Conservation (phyloP, 2,329 filamentous ascomycete genomes). For the Dactylellina leptospora region DNA sequence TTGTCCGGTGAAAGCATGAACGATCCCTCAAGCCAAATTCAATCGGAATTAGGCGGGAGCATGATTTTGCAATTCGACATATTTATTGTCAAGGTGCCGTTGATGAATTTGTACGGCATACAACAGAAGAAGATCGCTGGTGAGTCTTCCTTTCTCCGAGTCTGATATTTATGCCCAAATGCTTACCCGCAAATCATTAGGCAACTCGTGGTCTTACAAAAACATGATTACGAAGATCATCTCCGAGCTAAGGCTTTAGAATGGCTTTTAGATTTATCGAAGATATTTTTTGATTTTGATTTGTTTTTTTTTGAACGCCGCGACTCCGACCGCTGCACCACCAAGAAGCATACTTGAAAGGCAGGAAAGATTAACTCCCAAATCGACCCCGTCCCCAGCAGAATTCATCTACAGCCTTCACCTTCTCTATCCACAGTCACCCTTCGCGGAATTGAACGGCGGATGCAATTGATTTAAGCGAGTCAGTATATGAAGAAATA, state of each 20-base stretch:
- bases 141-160: conserved; percentile 1
- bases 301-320: too few relatives aligned
- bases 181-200: conserved; percentile 59
- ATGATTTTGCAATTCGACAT: conserved; percentile 93
- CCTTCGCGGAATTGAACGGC: too few relatives aligned
- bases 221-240: conserved; percentile 97
- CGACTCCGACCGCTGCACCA: too few relatives aligned
- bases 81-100: conserved; percentile 94
- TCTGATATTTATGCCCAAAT: not conserved
- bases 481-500: not conserved
- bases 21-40: conserved; percentile 86
- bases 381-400: too few relatives aligned
- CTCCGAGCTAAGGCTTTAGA: conserved; percentile 79
- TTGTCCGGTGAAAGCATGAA: conserved; percentile 82
- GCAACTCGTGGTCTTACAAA: conserved; percentile 98
- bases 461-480: conserved; percentile 7
- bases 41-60: conserved; percentile 78
- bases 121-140: conserved; percentile 92
- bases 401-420: too few relatives aligned
- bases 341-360: too few relatives aligned
- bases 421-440: too few relatives aligned
- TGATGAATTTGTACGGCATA: conserved; percentile 90
- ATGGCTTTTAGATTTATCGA: conserved; percentile 51
- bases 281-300: too few relatives aligned
- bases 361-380: too few relatives aligned